A percentile compares a stretch with the other conserved stretches of the same genome.
These are phyloP conservation scores for Phytopythium mirpurense DNA, from an alignment of 352 stramenopile species.

Conservation along the genomic window DNA sequence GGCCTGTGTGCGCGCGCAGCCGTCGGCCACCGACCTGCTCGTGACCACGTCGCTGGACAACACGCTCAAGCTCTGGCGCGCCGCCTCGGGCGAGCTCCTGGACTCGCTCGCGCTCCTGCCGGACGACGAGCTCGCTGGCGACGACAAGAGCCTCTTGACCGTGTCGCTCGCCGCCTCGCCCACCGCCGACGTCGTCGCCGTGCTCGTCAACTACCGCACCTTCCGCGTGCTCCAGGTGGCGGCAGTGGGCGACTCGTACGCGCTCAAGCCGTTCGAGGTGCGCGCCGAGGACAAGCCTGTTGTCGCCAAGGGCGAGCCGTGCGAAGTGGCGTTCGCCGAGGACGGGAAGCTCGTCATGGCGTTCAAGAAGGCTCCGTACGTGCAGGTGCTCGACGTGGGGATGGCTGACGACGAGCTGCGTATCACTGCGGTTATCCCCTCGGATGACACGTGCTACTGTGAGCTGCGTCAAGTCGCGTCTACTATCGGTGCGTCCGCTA, in stretches of 20 bases:
- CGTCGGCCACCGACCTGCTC: constrained; percentile 22
- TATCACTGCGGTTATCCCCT: not conserved
- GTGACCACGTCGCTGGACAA: constrained; percentile 80
- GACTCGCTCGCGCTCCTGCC: constrained; percentile 44
- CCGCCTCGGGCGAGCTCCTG: constrained; percentile 40
- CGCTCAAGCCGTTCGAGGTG: constrained; percentile 22
- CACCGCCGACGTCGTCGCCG: constrained; percentile 44
- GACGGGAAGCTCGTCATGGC: constrained; percentile 41
- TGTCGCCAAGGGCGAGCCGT: constrained; percentile 39
- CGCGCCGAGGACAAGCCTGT: constrained; percentile 22
- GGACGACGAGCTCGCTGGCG: constrained; percentile 18
- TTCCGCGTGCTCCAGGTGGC: constrained; percentile 58
- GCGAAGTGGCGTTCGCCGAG: constrained; percentile 41
- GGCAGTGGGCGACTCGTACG: constrained; percentile 9
- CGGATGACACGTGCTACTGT: constrained; percentile 21
- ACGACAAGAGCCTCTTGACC: constrained; percentile 42
- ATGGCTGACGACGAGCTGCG: constrained; percentile 16
- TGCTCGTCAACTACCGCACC: constrained; percentile 43
- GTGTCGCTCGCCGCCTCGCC: constrained; percentile 57
- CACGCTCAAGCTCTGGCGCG: constrained; percentile 75
- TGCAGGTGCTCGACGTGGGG: constrained; percentile 46
- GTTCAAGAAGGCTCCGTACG: constrained; percentile 58
- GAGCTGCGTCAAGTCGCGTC: constrained; percentile 41
- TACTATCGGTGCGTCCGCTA: constrained; percentile 41
- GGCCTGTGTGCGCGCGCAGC: constrained; percentile 32